Evolutionary conservation across 2,329 filamentous ascomycete species (phyloP).

Genomic region (Penicillium sp.): DNA sequence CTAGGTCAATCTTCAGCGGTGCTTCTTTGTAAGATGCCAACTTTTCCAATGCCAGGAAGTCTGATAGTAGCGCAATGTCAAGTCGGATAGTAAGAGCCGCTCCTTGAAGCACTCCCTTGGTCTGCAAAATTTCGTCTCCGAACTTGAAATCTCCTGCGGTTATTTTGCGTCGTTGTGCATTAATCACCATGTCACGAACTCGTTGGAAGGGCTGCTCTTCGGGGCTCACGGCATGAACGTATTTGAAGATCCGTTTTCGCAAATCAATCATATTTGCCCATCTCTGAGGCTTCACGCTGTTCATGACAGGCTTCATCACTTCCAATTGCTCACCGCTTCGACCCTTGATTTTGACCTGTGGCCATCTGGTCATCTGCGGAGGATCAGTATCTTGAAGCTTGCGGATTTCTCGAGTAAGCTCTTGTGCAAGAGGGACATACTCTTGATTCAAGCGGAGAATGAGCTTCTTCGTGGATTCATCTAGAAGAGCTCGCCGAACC

Average conservation of each 20-base stretch:
- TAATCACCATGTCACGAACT: slow-evolving; percentile 36
- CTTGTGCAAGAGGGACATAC: slow-evolving; percentile 43
- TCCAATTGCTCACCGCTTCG: slow-evolving; percentile 26
- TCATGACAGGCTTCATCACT: slow-evolving; percentile 19
- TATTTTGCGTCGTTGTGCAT: slow-evolving; percentile 28
- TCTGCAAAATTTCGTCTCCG: slow-evolving; percentile 35
- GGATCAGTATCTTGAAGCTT: not conserved
- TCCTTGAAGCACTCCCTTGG: slow-evolving; percentile 44
- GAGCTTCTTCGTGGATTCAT: slow-evolving; percentile 66
- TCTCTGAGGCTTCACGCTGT: slow-evolving; percentile 20
- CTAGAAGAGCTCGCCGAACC: slow-evolving; percentile 59
- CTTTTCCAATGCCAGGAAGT: slow-evolving; percentile 37
- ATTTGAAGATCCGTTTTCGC: slow-evolving; percentile 29
- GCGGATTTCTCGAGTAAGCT: slow-evolving; percentile 22
- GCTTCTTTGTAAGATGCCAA: not conserved
- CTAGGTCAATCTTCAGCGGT: not conserved
- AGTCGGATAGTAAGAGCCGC: slow-evolving; percentile 49
- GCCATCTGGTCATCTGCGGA: not conserved
- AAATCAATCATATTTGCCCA: slow-evolving; percentile 29
- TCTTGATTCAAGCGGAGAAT: slow-evolving; percentile 53
- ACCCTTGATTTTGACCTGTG: slow-evolving; percentile 9
- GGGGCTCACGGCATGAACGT: slow-evolving; percentile 32
- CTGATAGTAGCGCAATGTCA: slow-evolving; percentile 50
- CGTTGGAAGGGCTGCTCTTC: slow-evolving; percentile 42
- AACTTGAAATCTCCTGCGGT: slow-evolving; percentile 24